Evolutionary conservation across 306 rosid species (phyloP), one percentile per base, ranked within the genome.

Genomic region (Inga laurina): DNA sequence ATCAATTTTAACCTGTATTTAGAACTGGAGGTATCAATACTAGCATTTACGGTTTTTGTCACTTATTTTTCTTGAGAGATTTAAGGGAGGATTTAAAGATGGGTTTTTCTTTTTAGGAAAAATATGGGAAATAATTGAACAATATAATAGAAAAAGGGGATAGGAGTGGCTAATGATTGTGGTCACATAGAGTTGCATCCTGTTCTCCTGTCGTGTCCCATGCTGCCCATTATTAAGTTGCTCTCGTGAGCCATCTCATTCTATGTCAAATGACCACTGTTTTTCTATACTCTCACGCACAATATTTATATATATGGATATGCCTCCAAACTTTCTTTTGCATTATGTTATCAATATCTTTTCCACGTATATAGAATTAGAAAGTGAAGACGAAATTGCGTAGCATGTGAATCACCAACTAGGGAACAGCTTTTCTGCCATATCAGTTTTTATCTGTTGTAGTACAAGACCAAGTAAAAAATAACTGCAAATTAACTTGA

Each of bases 401-500:
- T 10, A 35, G 80, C 84, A 82, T 82, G 84, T 82, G 84, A 82
- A 75, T 75, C 76, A 82, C 61, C 76, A 66, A 49, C 57, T 16
- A 74, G 84, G 22, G 22, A 75, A 16, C 80, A 75, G 80, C 80
- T 74, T 82, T 82, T 82, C 67, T 82, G 57, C 67, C 59, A 51
- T 64, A 45, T 10, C 45, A 41, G 18, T 37, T 3, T 19, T 9
- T 34, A 66, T 21, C 65, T 21, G 75, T 10, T 3, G 32, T 12
- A 64, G 64, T 65, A 51, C 74, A 22, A 21, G 32, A 34, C 49
- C 74, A 22, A 74, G 79, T 22, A 74, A 56, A 75, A 75, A 12
- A 22, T 54, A 76, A 56, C 59, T 51, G 32, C 2, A 34, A 34
- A 74, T 51, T 8, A 74, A 74, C 41, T 6, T 12, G 0, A 62